Evolutionary conservation across 805 yeast species (phyloP).

Genomic region (Tetrapisispora pingtungensis): DNA sequence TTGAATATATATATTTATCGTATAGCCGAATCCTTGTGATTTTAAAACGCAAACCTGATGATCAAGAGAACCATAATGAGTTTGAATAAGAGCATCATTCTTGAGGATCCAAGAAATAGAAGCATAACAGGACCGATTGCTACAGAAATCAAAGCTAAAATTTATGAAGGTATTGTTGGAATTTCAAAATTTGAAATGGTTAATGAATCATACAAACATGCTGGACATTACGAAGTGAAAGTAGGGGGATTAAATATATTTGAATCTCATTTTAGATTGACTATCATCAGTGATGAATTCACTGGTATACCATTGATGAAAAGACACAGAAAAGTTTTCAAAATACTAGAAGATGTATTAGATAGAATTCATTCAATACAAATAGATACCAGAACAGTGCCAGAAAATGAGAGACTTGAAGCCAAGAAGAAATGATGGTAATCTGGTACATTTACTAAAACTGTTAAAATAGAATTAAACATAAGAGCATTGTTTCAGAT

Average conservation of each 20-base stretch:
- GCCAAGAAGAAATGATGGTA: neutral
- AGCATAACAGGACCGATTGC: constrained; percentile 3
- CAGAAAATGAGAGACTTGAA: constrained; percentile 29
- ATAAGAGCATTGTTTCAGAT: too few species aligned
- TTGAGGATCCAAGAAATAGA: neutral
- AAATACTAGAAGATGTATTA: constrained; percentile 61
- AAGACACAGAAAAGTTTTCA: constrained; percentile 71
- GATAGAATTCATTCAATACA: constrained; percentile 74
- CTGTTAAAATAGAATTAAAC: too few species aligned
- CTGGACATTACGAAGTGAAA: constrained; percentile 69
- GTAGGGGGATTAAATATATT: constrained; percentile 57
- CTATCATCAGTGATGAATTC: constrained; percentile 61
- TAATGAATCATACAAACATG: constrained; percentile 83
- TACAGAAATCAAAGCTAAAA: neutral
- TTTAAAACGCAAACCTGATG: neutral
- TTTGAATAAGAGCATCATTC: neutral
- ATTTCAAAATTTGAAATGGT: constrained; percentile 35
- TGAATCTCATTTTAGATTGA: constrained; percentile 78
- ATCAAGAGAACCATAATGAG: neutral
- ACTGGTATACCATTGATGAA: constrained; percentile 54
- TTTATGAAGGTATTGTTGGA: constrained; percentile 6
- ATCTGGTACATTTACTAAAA: too few species aligned
- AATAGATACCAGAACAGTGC: constrained; percentile 66
- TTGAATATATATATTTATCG: too few species aligned
- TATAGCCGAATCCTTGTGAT: too few species aligned